Evolutionary conservation across 495 filamentous ascomycete species (phyloP).

Genomic region (Penicillium tannophilum): DNA sequence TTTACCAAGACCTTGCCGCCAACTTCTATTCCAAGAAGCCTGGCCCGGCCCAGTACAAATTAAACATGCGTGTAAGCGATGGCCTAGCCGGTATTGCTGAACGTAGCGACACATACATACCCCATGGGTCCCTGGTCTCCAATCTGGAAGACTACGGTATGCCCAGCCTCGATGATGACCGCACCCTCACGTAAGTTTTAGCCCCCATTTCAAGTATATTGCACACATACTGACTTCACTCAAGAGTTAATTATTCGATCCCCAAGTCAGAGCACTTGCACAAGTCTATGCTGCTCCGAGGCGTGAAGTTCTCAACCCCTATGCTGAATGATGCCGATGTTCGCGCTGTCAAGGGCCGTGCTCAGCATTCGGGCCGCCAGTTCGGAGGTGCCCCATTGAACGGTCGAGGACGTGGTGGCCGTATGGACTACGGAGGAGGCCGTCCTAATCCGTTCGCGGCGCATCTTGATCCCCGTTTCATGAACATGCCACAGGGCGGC

Average conservation of each 20-base stretch:
- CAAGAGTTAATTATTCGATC: constrained; percentile 81
- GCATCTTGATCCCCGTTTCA: constrained; percentile 54
- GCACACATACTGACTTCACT: constrained; percentile 35
- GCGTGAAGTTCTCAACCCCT: constrained; percentile 69
- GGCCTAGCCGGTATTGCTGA: constrained; percentile 79
- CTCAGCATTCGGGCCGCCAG: constrained; percentile 59
- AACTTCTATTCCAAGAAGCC: constrained; percentile 93
- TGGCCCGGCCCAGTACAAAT: constrained; percentile 60
- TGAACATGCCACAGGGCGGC: constrained; percentile 30
- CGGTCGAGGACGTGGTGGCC: constrained; percentile 52
- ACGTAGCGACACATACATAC: constrained; percentile 79
- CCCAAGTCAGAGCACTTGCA: constrained; percentile 70
- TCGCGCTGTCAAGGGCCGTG: constrained; percentile 62
- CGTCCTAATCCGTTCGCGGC: constrained; percentile 58
- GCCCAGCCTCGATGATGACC: constrained; percentile 79
- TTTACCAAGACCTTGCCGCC: constrained; percentile 78
- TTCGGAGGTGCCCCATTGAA: constrained; percentile 66
- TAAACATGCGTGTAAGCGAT: constrained; percentile 73
- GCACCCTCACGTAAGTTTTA: constrained; percentile 70
- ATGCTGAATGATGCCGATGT: constrained; percentile 75
- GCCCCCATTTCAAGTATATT: background rate
- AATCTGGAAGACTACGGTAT: constrained; percentile 66
- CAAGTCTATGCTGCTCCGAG: constrained; percentile 92
- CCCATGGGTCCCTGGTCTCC: constrained; percentile 65
- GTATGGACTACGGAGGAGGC: constrained; percentile 47